phyloP scores from a whole-genome alignment of 306 rosid genomes.

The Castanea mollissima region DNA sequence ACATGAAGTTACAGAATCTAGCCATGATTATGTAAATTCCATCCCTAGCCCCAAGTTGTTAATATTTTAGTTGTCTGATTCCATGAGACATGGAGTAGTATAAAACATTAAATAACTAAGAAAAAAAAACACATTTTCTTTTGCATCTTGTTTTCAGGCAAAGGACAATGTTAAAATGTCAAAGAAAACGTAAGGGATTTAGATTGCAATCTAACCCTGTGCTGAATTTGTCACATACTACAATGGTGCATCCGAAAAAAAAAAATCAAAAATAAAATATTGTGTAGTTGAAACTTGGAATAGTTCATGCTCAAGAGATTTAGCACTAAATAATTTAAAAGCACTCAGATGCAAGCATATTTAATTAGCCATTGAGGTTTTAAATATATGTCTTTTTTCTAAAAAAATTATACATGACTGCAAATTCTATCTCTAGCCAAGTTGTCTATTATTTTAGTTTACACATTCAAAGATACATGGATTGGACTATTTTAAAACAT shows the following conservation, averaged over 20 bases:
- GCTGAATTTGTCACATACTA: neutral
- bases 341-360: neutral
- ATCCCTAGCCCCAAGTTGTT: too few species aligned
- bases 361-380: neutral
- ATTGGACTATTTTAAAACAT: neutral
- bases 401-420: neutral
- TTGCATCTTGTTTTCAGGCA: neutral
- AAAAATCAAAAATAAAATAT: neutral
- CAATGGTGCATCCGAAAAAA: neutral
- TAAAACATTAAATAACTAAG: too few species aligned
- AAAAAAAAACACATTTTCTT: neutral
- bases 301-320: neutral
- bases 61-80: too few species aligned
- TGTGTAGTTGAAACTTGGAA: neutral
- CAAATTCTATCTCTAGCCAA: conserved; percentile 3
- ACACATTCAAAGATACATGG: neutral
- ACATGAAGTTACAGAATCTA: neutral
- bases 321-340: neutral
- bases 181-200: neutral
- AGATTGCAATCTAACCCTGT: conserved; percentile 1
- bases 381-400: too few species aligned
- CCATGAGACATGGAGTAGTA: too few species aligned
- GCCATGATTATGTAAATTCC: too few species aligned
- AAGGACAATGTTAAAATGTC: conserved; percentile 2
- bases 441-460: neutral